phyloP scores from a whole-genome alignment of 257 asterid species.

The Cynanchum wilfordii region DNA sequence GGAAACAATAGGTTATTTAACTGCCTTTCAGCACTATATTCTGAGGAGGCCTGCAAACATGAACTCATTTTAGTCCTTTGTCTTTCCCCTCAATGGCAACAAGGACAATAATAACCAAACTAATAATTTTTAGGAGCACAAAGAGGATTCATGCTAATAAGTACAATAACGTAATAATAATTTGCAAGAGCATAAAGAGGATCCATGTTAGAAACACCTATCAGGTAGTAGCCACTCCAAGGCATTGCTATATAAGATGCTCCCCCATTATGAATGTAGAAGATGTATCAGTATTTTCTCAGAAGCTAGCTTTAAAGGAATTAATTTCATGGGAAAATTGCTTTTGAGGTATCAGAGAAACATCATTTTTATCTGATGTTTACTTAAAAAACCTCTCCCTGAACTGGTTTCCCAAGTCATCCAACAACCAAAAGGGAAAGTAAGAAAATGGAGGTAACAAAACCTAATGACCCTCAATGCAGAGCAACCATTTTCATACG shows the following conservation, averaged over 20 bases:
- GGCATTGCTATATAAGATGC: background rate
- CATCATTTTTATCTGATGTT: background rate
- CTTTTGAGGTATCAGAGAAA: background rate
- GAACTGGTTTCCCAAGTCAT: background rate
- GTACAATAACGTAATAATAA: background rate
- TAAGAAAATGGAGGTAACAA: background rate
- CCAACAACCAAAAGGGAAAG: background rate
- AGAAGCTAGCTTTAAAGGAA: background rate
- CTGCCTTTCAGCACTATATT: conserved; percentile 88
- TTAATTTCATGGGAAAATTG: background rate
- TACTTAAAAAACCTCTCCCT: background rate
- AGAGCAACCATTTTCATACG: background rate
- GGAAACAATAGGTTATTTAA: conserved; percentile 72
- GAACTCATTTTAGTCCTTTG: background rate
- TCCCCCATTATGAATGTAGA: background rate
- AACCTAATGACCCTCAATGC: background rate
- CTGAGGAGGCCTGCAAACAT: conserved; percentile 77
- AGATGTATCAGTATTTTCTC: background rate
- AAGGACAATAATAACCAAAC: background rate
- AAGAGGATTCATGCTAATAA: too few relatives aligned
- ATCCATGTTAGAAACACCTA: background rate
- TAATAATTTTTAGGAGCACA: background rate
- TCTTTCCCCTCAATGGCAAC: background rate
- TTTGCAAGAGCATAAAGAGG: too few relatives aligned
- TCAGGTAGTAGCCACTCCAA: background rate